A percentile compares a stretch with the other conserved stretches of the same genome.
phyloP scores from a whole-genome alignment of 495 filamentous ascomycete genomes.

The Collariella sp. region DNA sequence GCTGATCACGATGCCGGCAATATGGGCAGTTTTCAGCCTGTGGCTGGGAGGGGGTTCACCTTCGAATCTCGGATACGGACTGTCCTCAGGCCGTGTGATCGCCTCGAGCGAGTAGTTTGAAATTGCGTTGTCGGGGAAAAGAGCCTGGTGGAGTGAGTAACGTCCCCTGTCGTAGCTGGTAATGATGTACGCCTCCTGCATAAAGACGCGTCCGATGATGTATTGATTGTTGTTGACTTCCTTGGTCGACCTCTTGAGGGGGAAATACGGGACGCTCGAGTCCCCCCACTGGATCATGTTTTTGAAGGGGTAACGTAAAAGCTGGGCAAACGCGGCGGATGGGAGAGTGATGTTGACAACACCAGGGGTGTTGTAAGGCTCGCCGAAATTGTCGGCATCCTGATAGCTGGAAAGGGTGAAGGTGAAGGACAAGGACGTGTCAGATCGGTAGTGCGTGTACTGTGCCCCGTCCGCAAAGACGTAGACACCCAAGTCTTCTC shows the following conservation, averaged over 20 bases:
- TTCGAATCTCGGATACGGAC: constrained; percentile 34
- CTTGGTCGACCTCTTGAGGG: constrained; percentile 40
- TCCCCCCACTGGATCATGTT: constrained; percentile 38
- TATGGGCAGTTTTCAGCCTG: constrained; percentile 40
- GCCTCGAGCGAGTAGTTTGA: constrained; percentile 40
- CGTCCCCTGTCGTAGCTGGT: constrained; percentile 54
- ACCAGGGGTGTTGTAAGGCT: constrained; percentile 35
- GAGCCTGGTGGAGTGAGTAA: constrained; percentile 53
- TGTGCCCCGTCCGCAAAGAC: constrained; percentile 31
- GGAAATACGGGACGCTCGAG: constrained; percentile 51
- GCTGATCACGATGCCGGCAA: constrained; percentile 34
- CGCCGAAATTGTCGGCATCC: constrained; percentile 36
- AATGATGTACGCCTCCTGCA: constrained; percentile 63
- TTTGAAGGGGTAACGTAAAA: constrained; percentile 49
- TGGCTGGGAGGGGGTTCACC: constrained; percentile 5
- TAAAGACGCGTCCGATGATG: constrained; percentile 59
- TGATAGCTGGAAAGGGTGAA: constrained; percentile 49
- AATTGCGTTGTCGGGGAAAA: constrained; percentile 39
- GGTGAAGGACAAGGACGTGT: constrained; percentile 46
- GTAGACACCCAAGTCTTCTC: constrained; percentile 39
- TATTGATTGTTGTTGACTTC: constrained; percentile 43
- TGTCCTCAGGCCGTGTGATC: constrained; percentile 40
- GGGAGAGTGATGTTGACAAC: constrained; percentile 55
- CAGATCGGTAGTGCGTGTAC: constrained; percentile 23
- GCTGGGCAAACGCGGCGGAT: constrained; percentile 54